Percentiles rank a stretch among this genome's conserved stretches.
phyloP scores from a whole-genome alignment of 1,284 basidiomycete genomes.

The Apiotrichum siamense region DNA sequence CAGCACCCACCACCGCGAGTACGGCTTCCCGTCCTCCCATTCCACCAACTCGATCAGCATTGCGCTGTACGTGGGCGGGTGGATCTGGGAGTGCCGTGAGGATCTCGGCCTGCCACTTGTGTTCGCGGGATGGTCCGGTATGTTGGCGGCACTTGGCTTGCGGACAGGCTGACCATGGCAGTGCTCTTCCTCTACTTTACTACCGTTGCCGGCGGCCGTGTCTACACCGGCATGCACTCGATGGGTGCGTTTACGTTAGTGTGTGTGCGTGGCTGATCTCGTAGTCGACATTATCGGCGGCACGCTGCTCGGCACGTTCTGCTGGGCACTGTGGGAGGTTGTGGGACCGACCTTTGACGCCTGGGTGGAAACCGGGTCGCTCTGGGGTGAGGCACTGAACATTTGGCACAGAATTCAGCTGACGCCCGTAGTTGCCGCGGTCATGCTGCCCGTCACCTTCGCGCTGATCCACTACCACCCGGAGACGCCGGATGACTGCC shows the following conservation, averaged over 20 bases:
- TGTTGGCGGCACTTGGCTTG: conserved; percentile 3
- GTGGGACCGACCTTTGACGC: conserved; percentile 39
- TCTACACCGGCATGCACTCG: conserved; percentile 90
- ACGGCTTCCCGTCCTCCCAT: conserved; percentile 88
- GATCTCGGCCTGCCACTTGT: conserved; percentile 14
- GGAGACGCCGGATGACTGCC: conserved; percentile 89
- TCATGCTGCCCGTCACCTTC: conserved; percentile 60
- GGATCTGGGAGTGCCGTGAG: conserved; percentile 27
- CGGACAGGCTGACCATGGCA: conserved; percentile 5
- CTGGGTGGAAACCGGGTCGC: conserved; percentile 55
- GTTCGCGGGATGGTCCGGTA: conserved; percentile 23
- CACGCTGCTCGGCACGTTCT: conserved; percentile 57
- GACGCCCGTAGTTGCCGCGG: conserved; percentile 56
- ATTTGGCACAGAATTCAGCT: not conserved
- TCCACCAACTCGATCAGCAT: conserved; percentile 86
- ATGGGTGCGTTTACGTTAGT: conserved; percentile 23
- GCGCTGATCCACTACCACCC: conserved; percentile 81
- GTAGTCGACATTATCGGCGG: conserved; percentile 65
- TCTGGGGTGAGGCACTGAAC: conserved; percentile 48
- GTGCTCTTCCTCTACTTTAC: conserved; percentile 60
- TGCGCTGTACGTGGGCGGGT: conserved; percentile 60
- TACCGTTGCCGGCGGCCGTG: conserved; percentile 77
- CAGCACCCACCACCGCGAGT: conserved; percentile 63
- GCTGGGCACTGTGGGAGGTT: conserved; percentile 58
- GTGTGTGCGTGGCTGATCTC: not conserved